These are phyloP conservation scores for Pichia cactophila DNA, from an alignment of 1,139 yeast genomes.

Conservation along the genomic window DNA sequence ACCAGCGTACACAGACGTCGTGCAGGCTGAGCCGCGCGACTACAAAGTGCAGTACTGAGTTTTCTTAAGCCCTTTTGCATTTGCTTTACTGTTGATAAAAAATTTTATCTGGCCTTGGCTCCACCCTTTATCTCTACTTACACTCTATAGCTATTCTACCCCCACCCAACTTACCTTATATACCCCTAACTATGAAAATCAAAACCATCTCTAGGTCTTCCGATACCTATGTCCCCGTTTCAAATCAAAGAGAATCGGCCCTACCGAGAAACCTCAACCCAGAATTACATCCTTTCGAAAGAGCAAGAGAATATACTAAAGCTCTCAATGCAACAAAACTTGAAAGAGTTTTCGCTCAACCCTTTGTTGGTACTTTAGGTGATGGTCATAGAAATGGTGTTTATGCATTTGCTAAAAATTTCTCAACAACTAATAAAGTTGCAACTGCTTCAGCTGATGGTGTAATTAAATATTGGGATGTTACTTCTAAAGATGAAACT, in stretches of 20 bases:
- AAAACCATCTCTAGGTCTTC: slow-evolving; percentile 87
- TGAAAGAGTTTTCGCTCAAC: slow-evolving; percentile 96
- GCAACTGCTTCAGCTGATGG: slow-evolving; percentile 98
- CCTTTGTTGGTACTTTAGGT: slow-evolving; percentile 92
- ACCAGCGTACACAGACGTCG: slow-evolving; percentile 18
- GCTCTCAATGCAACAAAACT: slow-evolving; percentile 93
- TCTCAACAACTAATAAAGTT: slow-evolving; percentile 56
- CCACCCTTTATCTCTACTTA: too few species aligned
- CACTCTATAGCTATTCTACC: neutral
- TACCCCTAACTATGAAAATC: slow-evolving; percentile 51
- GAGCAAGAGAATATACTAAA: slow-evolving; percentile 92
- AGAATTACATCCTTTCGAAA: slow-evolving; percentile 91
- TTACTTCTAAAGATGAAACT: slow-evolving; percentile 64
- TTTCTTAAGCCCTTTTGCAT: neutral
- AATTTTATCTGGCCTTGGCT: neutral
- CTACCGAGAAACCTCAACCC: slow-evolving; percentile 89
- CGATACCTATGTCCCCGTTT: slow-evolving; percentile 85
- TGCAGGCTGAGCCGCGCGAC: neutral
- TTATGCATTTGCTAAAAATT: slow-evolving; percentile 80
- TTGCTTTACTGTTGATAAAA: neutral
- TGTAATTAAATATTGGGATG: slow-evolving; percentile 86
- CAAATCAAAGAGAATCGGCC: slow-evolving; percentile 82
- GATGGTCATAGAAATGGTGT: slow-evolving; percentile 94
- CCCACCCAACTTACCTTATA: neutral
- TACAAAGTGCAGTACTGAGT: neutral